These are phyloP conservation scores for Ascoidea rubescens DNA, from an alignment of 805 yeast species.

Conservation along the genomic window DNA sequence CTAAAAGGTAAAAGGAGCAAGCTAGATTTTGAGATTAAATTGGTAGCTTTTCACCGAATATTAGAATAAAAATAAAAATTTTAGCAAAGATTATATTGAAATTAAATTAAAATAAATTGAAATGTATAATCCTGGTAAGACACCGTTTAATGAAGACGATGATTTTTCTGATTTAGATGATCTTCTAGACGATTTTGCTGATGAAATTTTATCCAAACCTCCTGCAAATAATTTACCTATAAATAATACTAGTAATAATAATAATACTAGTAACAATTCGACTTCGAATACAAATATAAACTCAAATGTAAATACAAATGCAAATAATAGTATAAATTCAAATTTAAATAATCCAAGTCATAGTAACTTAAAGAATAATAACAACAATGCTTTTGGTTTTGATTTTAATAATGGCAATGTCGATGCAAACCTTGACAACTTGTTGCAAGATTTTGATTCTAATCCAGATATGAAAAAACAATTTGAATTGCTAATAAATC, in stretches of 20 bases:
- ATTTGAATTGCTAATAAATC: conserved; percentile 16
- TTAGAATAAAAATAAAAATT: too few species aligned
- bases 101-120: conserved; percentile 19
- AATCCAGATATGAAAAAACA: conserved; percentile 20
- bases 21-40: too few species aligned
- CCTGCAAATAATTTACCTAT: conserved; percentile 9
- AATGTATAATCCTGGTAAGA: conserved; percentile 61
- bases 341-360: too few species aligned
- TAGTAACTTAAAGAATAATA: too few species aligned
- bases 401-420: conserved; percentile 3
- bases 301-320: too few species aligned
- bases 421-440: neutral
- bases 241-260: conserved; percentile 1
- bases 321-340: too few species aligned
- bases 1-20: too few species aligned
- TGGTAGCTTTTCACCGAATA: too few species aligned
- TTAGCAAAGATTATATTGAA: too few species aligned
- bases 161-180: conserved; percentile 72
- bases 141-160: conserved; percentile 23
- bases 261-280: too few species aligned
- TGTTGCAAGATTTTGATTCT: neutral
- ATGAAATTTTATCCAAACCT: conserved; percentile 44
- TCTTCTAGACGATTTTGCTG: conserved; percentile 72
- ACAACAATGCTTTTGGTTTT: too few species aligned
- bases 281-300: too few species aligned